A percentile compares a stretch with the other conserved stretches of the same genome.
Evolutionary conservation across 805 yeast species (phyloP).

Genomic region (Tetrapisispora fleetii): DNA sequence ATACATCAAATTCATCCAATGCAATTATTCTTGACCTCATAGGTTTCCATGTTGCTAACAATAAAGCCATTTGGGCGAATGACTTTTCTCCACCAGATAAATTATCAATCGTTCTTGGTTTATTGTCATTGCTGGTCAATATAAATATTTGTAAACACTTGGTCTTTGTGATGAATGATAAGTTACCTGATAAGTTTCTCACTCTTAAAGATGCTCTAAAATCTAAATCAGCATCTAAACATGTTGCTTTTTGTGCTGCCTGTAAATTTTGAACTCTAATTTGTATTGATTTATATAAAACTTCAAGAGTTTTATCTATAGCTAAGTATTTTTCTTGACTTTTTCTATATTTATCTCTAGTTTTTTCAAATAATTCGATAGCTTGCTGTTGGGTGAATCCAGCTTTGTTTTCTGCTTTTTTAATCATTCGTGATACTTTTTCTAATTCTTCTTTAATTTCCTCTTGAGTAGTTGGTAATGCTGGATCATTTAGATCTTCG

Average conservation of each 20-base stretch:
- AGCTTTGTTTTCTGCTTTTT: conserved; percentile 41
- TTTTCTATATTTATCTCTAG: conserved; percentile 35
- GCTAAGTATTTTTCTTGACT: conserved; percentile 34
- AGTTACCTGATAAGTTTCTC: conserved; percentile 66
- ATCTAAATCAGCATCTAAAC: conserved; percentile 40
- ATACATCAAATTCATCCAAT: conserved; percentile 93
- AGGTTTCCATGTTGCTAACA: conserved; percentile 85
- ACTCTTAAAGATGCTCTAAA: conserved; percentile 51
- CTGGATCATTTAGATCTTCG: conserved; percentile 35
- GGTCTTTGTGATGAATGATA: conserved; percentile 50
- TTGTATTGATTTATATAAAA: conserved; percentile 31
- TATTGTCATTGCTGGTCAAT: conserved; percentile 48
- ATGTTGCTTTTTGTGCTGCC: conserved; percentile 33
- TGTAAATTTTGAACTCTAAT: conserved; percentile 36
- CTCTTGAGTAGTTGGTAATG: conserved; percentile 35
- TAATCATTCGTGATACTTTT: conserved; percentile 37
- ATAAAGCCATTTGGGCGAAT: conserved; percentile 78
- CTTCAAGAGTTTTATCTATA: conserved; percentile 28
- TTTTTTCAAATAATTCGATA: conserved; percentile 35
- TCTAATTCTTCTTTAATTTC: conserved; percentile 41
- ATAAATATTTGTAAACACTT: conserved; percentile 48
- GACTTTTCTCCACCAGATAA: conserved; percentile 97
- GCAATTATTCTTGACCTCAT: conserved; percentile 86
- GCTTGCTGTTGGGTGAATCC: conserved; percentile 52
- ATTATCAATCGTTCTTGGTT: conserved; percentile 63